These are phyloP conservation scores for Oehlia diaphana DNA, from an alignment of 192 early-diverging fungal genomes.

Conservation along the genomic window DNA sequence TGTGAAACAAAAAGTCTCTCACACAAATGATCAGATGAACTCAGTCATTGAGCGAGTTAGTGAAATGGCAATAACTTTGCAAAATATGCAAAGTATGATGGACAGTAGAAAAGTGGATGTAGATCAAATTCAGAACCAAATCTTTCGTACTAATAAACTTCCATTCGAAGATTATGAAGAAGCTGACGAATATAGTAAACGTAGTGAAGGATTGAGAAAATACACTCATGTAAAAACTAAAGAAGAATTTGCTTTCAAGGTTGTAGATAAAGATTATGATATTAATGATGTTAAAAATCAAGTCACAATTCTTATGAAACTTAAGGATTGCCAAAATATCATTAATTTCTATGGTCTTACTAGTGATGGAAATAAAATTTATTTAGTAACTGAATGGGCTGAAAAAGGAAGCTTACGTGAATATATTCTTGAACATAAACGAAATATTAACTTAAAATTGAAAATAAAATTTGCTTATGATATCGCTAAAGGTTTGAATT, in stretches of 20 bases:
- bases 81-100: neutral
- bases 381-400: neutral
- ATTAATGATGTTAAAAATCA: neutral
- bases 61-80: neutral
- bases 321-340: neutral
- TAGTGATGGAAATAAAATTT: neutral
- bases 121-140: neutral
- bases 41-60: neutral
- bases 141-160: neutral
- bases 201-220: neutral
- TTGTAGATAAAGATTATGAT: neutral
- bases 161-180: neutral
- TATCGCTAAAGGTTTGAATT: too few relatives aligned
- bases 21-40: neutral
- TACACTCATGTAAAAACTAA: neutral
- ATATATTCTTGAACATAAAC: too few relatives aligned
- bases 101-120: too few relatives aligned
- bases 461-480: too few relatives aligned
- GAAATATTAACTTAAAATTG: too few relatives aligned
- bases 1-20: neutral
- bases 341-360: neutral
- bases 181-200: neutral
- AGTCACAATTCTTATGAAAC: neutral
- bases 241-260: neutral
- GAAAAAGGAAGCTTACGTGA: neutral